Conservation (phyloP, 2,329 filamentous ascomycete genomes). For the Chaetomium sp. region DNA sequence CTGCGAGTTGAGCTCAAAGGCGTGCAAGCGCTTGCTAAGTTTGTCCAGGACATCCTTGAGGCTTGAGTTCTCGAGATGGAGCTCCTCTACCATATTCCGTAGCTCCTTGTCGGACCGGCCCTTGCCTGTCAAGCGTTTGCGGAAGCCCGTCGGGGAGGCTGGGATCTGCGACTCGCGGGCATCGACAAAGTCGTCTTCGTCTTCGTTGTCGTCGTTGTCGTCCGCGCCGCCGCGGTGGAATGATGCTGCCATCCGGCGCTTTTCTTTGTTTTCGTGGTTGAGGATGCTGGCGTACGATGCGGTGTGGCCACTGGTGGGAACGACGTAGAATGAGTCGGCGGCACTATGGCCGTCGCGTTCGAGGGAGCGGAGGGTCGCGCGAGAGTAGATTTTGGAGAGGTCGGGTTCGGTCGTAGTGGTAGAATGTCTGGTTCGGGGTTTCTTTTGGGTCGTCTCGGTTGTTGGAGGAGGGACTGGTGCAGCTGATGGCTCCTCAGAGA, state of each 20-base stretch:
- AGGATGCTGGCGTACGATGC: slow-evolving; percentile 90
- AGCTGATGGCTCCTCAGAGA: slow-evolving; percentile 40
- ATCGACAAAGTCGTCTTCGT: slow-evolving; percentile 81
- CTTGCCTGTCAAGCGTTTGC: slow-evolving; percentile 10
- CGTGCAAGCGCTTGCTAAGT: slow-evolving; percentile 77
- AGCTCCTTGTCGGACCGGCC: slow-evolving; percentile 31
- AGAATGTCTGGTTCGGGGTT: slow-evolving; percentile 29
- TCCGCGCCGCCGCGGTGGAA: slow-evolving; percentile 40
- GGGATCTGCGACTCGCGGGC: slow-evolving; percentile 60
- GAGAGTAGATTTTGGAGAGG: slow-evolving; percentile 75
- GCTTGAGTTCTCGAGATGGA: slow-evolving; percentile 80
- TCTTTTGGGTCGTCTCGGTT: slow-evolving; percentile 34
- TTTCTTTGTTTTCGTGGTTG: slow-evolving; percentile 61
- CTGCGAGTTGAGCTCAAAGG: slow-evolving; percentile 89
- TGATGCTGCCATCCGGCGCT: slow-evolving; percentile 50
- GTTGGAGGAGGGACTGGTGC: slow-evolving; percentile 32
- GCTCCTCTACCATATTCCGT: slow-evolving; percentile 74
- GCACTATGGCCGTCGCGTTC: slow-evolving; percentile 59
- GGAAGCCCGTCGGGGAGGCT: slow-evolving; percentile 6
- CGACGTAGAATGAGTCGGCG: slow-evolving; percentile 85
- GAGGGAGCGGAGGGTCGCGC: slow-evolving; percentile 74
- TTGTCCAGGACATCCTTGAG: slow-evolving; percentile 82
- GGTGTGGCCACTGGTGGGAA: slow-evolving; percentile 84
- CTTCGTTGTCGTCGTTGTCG: slow-evolving; percentile 44
- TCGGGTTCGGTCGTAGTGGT: slow-evolving; percentile 55